These are phyloP conservation scores for Ophiosphaerella narmari DNA, from an alignment of 2,329 filamentous ascomycete species.

Conservation along the genomic window DNA sequence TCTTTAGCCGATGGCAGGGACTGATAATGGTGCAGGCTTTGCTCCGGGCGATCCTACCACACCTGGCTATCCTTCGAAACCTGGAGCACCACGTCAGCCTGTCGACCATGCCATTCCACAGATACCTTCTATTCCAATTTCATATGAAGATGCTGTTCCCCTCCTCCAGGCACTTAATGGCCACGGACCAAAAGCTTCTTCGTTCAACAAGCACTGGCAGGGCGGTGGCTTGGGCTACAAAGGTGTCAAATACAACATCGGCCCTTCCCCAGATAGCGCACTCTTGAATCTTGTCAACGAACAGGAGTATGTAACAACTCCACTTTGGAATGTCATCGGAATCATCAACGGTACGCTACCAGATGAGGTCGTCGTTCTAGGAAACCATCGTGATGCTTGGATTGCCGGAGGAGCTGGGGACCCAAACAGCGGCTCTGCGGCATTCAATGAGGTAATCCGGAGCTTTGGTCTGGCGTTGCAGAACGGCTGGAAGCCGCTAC, in stretches of 20 bases:
- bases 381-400: constrained; percentile 94
- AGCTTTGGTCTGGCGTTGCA: constrained; percentile 73
- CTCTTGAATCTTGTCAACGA: constrained; percentile 57
- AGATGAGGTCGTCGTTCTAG: constrained; percentile 85
- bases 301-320: constrained; percentile 56
- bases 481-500: constrained; percentile 79
- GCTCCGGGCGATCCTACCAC: constrained; percentile 81
- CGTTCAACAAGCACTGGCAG: constrained; percentile 75
- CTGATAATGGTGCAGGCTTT: constrained; percentile 51
- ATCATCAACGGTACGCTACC: constrained; percentile 84
- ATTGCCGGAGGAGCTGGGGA: constrained; percentile 82
- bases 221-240: constrained; percentile 76
- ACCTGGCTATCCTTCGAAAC: constrained; percentile 90
- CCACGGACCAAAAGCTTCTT: constrained; percentile 75
- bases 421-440: constrained; percentile 80
- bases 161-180: constrained; percentile 90
- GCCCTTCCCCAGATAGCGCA: constrained; percentile 74
- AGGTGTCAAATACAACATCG: constrained; percentile 82
- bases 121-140: constrained; percentile 91
- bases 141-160: constrained; percentile 82
- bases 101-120: constrained; percentile 72
- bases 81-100: constrained; percentile 77
- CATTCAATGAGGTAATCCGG: constrained; percentile 77
- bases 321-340: constrained; percentile 77
- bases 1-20: neutral